A percentile compares a stretch with the other conserved stretches of the same genome.
phyloP scores from a whole-genome alignment of 2,329 filamentous ascomycete species.

The Trichoderma arundinaceum region DNA sequence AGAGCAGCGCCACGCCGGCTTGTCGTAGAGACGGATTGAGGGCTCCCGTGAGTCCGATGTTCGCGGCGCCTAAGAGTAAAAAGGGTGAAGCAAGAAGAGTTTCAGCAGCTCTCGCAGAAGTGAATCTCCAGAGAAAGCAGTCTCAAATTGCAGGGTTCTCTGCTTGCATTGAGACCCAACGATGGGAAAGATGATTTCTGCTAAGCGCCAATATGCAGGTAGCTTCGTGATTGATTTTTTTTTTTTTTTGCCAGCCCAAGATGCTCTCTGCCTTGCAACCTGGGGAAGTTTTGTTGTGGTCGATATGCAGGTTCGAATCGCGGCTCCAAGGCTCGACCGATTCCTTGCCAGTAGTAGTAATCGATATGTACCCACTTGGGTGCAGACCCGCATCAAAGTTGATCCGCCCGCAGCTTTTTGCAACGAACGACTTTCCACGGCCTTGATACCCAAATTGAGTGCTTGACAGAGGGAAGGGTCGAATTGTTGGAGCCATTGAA shows the following conservation, averaged over 20 bases:
- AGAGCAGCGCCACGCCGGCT: slow-evolving; percentile 21
- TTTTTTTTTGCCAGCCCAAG: neutral
- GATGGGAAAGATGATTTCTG: neutral
- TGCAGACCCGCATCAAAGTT: slow-evolving; percentile 40
- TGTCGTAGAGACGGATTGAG: neutral
- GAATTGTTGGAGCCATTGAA: slow-evolving; percentile 26
- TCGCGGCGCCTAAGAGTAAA: neutral
- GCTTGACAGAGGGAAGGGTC: neutral
- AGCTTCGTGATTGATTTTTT: neutral
- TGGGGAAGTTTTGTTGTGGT: slow-evolving; percentile 4
- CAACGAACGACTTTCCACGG: slow-evolving; percentile 9
- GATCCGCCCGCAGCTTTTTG: slow-evolving; percentile 37
- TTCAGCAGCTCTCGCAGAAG: neutral
- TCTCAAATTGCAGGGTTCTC: slow-evolving; percentile 18
- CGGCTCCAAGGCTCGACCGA: slow-evolving; percentile 21
- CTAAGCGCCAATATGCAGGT: neutral
- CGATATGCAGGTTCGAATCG: slow-evolving; percentile 24
- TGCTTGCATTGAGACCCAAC: slow-evolving; percentile 24
- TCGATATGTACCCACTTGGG: neutral
- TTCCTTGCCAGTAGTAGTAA: neutral
- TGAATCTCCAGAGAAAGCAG: slow-evolving; percentile 12
- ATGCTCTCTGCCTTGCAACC: slow-evolving; percentile 9
- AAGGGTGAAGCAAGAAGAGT: neutral
- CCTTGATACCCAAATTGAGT: neutral
- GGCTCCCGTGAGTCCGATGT: neutral